Evolutionary conservation across 768 basidiomycete genomes (phyloP).

Genomic region (Rubroboletus pulcherrimus): DNA sequence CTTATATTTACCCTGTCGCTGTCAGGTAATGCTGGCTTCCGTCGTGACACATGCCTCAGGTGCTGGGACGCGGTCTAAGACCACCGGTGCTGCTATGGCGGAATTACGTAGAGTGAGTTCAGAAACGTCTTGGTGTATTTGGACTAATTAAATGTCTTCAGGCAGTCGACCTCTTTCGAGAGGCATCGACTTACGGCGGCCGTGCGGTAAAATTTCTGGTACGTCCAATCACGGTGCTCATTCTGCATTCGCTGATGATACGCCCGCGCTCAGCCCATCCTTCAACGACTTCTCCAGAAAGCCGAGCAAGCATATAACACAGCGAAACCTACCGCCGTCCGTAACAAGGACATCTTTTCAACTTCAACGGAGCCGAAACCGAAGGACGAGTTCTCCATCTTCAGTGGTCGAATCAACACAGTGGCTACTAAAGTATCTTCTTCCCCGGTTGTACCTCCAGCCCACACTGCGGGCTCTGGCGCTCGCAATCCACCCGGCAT

Average conservation of each 20-base stretch:
- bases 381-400: conserved; percentile 72
- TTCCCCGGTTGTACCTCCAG: conserved; percentile 19
- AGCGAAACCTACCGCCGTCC: conserved; percentile 42
- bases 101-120: conserved; percentile 46
- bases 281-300: conserved; percentile 57
- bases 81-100: conserved; percentile 64
- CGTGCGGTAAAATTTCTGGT: conserved; percentile 70
- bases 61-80: conserved; percentile 48
- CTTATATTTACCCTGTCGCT: not conserved
- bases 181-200: conserved; percentile 59
- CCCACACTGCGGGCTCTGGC: not conserved
- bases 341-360: conserved; percentile 55
- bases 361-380: conserved; percentile 41
- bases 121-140: not conserved
- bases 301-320: conserved; percentile 51
- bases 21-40: conserved; percentile 70
- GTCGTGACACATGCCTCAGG: conserved; percentile 66
- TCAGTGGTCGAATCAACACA: conserved; percentile 71
- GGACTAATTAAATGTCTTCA: conserved; percentile 7
- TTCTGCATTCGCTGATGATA: conserved; percentile 2
- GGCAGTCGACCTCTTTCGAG: conserved; percentile 63
- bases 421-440: conserved; percentile 45
- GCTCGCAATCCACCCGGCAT: conserved; percentile 1
- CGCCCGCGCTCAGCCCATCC: conserved; percentile 50
- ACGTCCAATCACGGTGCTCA: conserved; percentile 19